Evolutionary conservation across 2,329 filamentous ascomycete species (phyloP).

Genomic region (Truncatella angustata): DNA sequence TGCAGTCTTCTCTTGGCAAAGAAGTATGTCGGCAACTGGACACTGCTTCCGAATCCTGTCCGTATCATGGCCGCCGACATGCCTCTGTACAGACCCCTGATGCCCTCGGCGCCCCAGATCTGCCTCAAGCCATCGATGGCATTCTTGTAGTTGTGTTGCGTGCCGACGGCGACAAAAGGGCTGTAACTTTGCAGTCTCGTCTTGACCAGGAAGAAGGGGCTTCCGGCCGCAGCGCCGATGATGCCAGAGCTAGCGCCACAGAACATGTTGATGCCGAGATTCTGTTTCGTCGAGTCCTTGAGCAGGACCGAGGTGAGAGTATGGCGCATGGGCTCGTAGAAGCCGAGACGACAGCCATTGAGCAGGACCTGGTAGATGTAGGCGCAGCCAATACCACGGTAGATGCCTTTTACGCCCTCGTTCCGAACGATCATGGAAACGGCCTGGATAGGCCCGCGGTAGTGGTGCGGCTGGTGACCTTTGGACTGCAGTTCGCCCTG

Average conservation of each 20-base stretch:
- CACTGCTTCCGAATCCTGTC: conserved; percentile 92
- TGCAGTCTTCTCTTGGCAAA: conserved; percentile 88
- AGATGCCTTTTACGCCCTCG: conserved; percentile 81
- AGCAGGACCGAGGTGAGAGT: conserved; percentile 68
- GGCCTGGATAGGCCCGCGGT: conserved; percentile 88
- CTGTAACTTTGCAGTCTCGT: conserved; percentile 93
- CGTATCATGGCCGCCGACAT: conserved; percentile 92
- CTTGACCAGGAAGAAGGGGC: conserved; percentile 97
- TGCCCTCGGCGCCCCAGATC: conserved; percentile 76
- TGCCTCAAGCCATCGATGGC: conserved; percentile 78
- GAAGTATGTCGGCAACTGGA: conserved; percentile 97
- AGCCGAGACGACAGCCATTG: conserved; percentile 93
- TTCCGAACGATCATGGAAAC: conserved; percentile 87
- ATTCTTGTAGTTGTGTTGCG: conserved; percentile 91
- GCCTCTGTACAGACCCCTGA: conserved; percentile 82
- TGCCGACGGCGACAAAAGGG: conserved; percentile 88
- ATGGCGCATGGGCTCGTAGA: conserved; percentile 92
- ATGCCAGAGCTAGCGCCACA: conserved; percentile 86
- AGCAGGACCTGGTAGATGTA: conserved; percentile 96
- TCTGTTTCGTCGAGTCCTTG: conserved; percentile 73
- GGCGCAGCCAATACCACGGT: conserved; percentile 86
- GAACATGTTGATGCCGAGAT: conserved; percentile 88
- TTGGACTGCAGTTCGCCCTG: conserved; percentile 93
- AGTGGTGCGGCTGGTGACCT: conserved; percentile 80
- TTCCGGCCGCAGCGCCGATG: conserved; percentile 87